Percentiles rank a stretch among this genome's conserved stretches.
These are phyloP conservation scores for Ceratocystis harringtonii DNA, from an alignment of 2,329 filamentous ascomycete genomes.

Conservation along the genomic window DNA sequence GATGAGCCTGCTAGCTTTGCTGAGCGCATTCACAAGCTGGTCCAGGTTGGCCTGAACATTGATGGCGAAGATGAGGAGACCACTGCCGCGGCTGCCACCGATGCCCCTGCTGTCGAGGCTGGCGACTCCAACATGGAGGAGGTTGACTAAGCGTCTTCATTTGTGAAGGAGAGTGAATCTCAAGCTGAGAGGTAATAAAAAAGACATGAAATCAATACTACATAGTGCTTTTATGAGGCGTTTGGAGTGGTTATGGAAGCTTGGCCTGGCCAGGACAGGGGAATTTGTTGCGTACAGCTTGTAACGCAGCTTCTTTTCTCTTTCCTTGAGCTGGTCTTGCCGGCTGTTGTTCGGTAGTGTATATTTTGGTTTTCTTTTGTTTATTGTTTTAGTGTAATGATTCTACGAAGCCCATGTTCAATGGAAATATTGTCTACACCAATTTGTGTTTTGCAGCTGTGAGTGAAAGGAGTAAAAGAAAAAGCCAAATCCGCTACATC, in stretches of 20 bases:
- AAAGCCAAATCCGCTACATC: too few species aligned
- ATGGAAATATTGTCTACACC: slow-evolving; percentile 10
- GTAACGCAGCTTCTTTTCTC: neutral
- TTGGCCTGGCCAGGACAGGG: slow-evolving; percentile 4
- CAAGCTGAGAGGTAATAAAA: slow-evolving; percentile 9
- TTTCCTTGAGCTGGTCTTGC: neutral
- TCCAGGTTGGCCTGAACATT: slow-evolving; percentile 92
- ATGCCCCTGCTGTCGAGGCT: slow-evolving; percentile 42
- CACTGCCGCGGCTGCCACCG: slow-evolving; percentile 41
- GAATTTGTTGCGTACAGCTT: neutral
- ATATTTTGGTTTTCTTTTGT: slow-evolving; percentile 8
- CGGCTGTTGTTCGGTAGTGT: slow-evolving; percentile 3
- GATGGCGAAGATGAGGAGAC: slow-evolving; percentile 73
- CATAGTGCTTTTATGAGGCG: slow-evolving; percentile 9
- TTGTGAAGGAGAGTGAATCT: neutral
- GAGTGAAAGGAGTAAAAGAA: too few species aligned
- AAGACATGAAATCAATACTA: slow-evolving; percentile 13
- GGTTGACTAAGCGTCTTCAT: slow-evolving; percentile 61
- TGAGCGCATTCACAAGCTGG: slow-evolving; percentile 99
- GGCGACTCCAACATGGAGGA: slow-evolving; percentile 98
- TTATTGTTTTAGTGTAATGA: slow-evolving; percentile 13
- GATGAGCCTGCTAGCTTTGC: slow-evolving; percentile 96
- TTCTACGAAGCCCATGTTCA: slow-evolving; percentile 10
- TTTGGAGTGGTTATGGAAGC: slow-evolving; percentile 11
- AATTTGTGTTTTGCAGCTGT: neutral